Conservation (phyloP, 2,329 filamentous ascomycete genomes). For the Monilinia laxa region DNA sequence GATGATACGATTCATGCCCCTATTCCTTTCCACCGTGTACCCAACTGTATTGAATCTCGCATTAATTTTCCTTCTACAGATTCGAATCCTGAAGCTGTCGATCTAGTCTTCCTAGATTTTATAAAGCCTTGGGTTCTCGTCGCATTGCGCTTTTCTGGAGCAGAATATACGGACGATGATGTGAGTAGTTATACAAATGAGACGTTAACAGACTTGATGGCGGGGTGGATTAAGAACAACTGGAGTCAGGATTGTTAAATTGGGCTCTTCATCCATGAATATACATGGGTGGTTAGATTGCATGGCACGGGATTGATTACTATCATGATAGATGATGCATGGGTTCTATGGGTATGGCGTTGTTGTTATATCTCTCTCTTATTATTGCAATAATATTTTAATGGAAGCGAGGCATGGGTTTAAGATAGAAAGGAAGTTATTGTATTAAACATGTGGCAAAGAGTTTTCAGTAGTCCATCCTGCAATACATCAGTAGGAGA, state of each 20-base stretch:
- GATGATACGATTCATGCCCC: conserved; percentile 84
- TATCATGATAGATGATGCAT: not conserved
- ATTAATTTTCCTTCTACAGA: conserved; percentile 57
- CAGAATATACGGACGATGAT: conserved; percentile 50
- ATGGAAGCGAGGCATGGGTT: not conserved
- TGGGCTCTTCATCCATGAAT: not conserved
- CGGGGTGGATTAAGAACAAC: conserved; percentile 58
- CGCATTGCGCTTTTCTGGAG: conserved; percentile 64
- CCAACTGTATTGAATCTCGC: conserved; percentile 77
- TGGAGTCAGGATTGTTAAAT: conserved; percentile 46
- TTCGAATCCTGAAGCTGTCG: conserved; percentile 67
- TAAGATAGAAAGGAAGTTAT: not conserved
- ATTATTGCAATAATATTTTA: not conserved
- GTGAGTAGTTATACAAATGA: conserved; percentile 53
- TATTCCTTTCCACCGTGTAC: conserved; percentile 73
- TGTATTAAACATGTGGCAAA: too few species aligned
- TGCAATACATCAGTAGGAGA: not conserved
- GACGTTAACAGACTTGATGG: conserved; percentile 56
- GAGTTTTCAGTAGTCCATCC: not conserved
- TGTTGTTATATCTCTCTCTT: not conserved
- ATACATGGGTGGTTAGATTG: not conserved
- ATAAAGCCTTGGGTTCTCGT: conserved; percentile 78
- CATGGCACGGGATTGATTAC: not conserved
- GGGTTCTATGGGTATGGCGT: not conserved
- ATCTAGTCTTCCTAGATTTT: conserved; percentile 90